These are phyloP conservation scores for Hyphopichia wangnamkhiaoensis DNA, from an alignment of 1,139 yeast genomes.

Conservation along the genomic window DNA sequence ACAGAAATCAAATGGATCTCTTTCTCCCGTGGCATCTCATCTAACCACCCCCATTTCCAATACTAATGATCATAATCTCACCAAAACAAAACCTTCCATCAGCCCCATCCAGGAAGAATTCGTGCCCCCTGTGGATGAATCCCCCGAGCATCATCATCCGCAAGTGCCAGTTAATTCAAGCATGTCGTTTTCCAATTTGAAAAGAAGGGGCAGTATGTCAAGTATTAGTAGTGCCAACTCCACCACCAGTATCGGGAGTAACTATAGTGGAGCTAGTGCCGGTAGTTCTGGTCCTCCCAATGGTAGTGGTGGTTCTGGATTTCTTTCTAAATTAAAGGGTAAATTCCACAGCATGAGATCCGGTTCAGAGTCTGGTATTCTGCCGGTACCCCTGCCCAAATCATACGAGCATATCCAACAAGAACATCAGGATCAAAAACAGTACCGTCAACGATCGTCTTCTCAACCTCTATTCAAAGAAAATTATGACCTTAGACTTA, in stretches of 20 bases:
- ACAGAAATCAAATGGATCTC: background rate
- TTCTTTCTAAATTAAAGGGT: constrained; percentile 40
- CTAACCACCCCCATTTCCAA: constrained; percentile 35
- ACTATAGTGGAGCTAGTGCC: no score
- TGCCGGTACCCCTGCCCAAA: constrained; percentile 6
- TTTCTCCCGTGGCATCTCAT: constrained; percentile 23
- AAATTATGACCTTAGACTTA: constrained; percentile 13
- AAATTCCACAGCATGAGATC: constrained; percentile 24
- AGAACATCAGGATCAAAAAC: constrained; percentile 9
- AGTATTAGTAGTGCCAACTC: constrained; percentile 13
- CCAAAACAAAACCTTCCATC: constrained; percentile 39
- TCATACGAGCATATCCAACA: no score
- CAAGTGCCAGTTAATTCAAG: constrained; percentile 3
- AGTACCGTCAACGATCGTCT: constrained; percentile 30
- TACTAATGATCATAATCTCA: constrained; percentile 29
- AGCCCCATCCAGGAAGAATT: constrained; percentile 36
- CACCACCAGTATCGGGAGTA: constrained; percentile 13
- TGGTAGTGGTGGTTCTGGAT: constrained; percentile 22
- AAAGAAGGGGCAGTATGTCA: constrained; percentile 21
- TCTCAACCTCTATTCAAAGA: constrained; percentile 55
- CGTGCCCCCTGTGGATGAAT: constrained; percentile 9
- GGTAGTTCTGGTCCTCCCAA: constrained; percentile 9
- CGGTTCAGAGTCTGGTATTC: background rate
- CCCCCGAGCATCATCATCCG: background rate
- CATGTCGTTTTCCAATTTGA: constrained; percentile 4